These are phyloP conservation scores for Chlamydomonas sphaeroides DNA, from an alignment of 139 green algal species.

Conservation along the genomic window DNA sequence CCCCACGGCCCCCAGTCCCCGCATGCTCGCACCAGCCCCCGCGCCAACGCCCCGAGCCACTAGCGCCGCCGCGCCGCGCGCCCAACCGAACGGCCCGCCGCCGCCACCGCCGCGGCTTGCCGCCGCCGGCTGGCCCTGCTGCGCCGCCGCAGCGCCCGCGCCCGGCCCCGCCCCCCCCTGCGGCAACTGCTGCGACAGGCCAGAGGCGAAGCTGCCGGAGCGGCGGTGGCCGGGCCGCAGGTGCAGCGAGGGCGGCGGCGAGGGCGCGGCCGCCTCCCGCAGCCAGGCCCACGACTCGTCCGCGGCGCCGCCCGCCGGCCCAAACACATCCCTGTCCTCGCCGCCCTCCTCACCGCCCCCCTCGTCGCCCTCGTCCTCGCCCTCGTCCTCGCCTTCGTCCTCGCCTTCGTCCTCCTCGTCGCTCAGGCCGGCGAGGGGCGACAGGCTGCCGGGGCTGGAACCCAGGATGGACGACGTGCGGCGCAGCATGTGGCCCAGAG, in stretches of 20 bases:
- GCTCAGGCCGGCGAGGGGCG: constrained; percentile 1
- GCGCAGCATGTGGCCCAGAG: neutral
- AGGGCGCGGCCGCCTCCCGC: too few relatives aligned
- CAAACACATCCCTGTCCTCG: neutral
- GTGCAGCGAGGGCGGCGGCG: too few relatives aligned
- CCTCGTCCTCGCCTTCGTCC: constrained; percentile 1
- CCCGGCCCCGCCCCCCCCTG: neutral
- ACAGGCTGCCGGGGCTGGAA: constrained; percentile 1
- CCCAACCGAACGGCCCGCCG: constrained; percentile 2
- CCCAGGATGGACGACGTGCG: constrained; percentile 1
- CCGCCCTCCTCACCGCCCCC: neutral
- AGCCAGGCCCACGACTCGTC: too few relatives aligned
- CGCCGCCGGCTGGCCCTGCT: neutral
- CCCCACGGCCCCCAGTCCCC: constrained; percentile 9
- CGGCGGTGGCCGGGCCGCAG: too few relatives aligned
- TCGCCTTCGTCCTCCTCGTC: neutral
- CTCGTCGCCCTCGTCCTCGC: neutral
- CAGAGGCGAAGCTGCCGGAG: too few relatives aligned
- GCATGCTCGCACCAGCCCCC: neutral
- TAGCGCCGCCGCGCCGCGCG: neutral
- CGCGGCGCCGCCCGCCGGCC: too few relatives aligned
- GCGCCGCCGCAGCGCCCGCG: too few relatives aligned
- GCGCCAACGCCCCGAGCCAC: constrained; percentile 18
- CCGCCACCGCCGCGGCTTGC: neutral
- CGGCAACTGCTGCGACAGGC: neutral